phyloP scores from a whole-genome alignment of 331 rosid species.

The Malus hybrid region DNA sequence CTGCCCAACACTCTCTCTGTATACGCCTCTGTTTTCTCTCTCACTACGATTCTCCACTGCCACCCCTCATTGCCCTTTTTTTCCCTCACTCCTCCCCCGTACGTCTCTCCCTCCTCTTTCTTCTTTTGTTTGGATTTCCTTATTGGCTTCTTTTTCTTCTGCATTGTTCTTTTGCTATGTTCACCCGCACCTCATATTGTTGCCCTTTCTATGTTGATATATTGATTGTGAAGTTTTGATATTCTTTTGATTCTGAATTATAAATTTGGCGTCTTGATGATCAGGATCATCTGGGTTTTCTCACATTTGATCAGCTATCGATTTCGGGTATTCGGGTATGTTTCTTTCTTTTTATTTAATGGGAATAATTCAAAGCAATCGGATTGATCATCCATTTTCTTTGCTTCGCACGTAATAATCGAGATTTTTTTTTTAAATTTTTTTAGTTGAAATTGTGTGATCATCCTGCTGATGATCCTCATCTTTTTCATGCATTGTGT shows the following conservation, averaged over 20 bases:
- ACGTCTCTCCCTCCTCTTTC: not conserved
- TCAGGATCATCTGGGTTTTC: slow-evolving; percentile 18
- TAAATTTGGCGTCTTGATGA: slow-evolving; percentile 10
- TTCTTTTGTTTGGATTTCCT: not conserved
- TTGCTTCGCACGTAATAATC: not conserved
- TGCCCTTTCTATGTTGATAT: not conserved
- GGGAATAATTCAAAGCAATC: not conserved
- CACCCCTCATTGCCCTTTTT: not conserved
- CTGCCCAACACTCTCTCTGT: not conserved
- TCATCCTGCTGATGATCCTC: not conserved
- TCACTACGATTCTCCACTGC: not conserved
- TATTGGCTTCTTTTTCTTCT: not conserved
- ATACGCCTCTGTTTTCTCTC: slow-evolving; percentile 3
- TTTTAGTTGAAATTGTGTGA: not conserved
- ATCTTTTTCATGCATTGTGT: not conserved
- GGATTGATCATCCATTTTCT: not conserved
- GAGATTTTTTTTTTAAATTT: too few relatives aligned
- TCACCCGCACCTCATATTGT: not conserved
- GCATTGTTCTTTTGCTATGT: slow-evolving; percentile 1
- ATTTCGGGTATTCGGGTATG: slow-evolving; percentile 1
- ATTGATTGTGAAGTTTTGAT: not conserved
- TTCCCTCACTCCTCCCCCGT: slow-evolving; percentile 9
- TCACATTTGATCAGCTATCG: slow-evolving; percentile 3
- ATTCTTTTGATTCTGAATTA: slow-evolving; percentile 7
- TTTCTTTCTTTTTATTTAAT: not conserved